These are phyloP conservation scores for Colletotrichum sansevieriae DNA, from an alignment of 2,329 filamentous ascomycete genomes.

Conservation along the genomic window DNA sequence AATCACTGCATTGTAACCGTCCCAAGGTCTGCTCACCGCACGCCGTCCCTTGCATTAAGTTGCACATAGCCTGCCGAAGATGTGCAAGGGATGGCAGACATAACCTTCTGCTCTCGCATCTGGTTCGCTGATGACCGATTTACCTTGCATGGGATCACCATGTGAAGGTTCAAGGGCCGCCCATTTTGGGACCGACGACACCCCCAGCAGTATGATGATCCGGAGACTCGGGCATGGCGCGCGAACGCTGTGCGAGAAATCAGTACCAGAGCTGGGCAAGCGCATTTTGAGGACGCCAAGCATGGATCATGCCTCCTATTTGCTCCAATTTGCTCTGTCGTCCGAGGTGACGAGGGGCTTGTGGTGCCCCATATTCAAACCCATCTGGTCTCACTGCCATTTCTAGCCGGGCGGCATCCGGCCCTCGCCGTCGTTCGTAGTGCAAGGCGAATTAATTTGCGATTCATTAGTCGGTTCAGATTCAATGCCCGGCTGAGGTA, in stretches of 20 bases:
- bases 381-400: conserved; percentile 34
- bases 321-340: conserved; percentile 27
- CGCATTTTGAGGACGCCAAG: conserved; percentile 17
- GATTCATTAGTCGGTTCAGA: conserved; percentile 6
- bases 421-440: not conserved
- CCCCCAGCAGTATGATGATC: not conserved
- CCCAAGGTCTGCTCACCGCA: conserved; percentile 9
- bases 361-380: conserved; percentile 33
- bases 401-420: conserved; percentile 19
- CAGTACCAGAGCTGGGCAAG: not conserved
- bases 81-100: not conserved
- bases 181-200: conserved; percentile 12
- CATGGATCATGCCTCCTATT: conserved; percentile 37
- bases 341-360: conserved; percentile 32
- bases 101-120: conserved; percentile 3
- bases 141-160: conserved; percentile 25
- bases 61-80: not conserved
- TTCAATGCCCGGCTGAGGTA: conserved; percentile 8
- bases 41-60: conserved; percentile 17
- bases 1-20: conserved; percentile 10
- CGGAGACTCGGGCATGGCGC: not conserved
- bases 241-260: conserved; percentile 10
- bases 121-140: conserved; percentile 21
- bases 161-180: conserved; percentile 18
- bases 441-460: conserved; percentile 12